phyloP scores from a whole-genome alignment of 163 green algal species.

The Volvox carteri region DNA sequence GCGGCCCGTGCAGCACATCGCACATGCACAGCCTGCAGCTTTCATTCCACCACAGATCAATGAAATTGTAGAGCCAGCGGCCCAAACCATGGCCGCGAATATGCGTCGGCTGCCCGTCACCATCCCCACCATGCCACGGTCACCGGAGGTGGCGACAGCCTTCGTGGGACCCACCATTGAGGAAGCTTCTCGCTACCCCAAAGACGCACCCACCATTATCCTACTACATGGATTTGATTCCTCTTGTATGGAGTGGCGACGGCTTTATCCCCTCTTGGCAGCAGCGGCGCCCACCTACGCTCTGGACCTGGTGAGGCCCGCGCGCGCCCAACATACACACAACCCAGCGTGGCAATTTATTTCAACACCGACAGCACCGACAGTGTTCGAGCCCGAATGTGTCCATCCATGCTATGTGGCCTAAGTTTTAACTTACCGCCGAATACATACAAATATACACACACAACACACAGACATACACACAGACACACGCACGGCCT shows the following conservation, averaged over 20 bases:
- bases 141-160: conserved; percentile 41
- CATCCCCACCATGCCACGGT: conserved; percentile 61
- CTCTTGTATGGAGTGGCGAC: conserved; percentile 90
- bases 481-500: too few relatives aligned
- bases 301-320: conserved; percentile 55
- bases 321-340: too few relatives aligned
- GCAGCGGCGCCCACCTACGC: conserved; percentile 64
- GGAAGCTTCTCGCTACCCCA: conserved; percentile 20
- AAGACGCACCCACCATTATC: conserved; percentile 74
- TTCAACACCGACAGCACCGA: too few relatives aligned
- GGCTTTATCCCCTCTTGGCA: conserved; percentile 84
- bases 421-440: too few relatives aligned
- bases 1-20: background rate
- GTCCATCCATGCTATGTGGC: too few relatives aligned
- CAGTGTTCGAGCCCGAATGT: too few relatives aligned
- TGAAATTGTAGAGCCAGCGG: conserved; percentile 67
- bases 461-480: too few relatives aligned
- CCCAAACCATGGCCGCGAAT: conserved; percentile 67
- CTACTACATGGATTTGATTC: conserved; percentile 94
- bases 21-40: background rate
- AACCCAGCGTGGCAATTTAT: too few relatives aligned
- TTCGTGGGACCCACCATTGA: conserved; percentile 31
- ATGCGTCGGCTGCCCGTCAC: conserved; percentile 72
- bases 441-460: too few relatives aligned
- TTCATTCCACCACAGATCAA: conserved; percentile 14